phyloP scores from a whole-genome alignment of 306 rosid species.

The Glycyrrhiza uralensis region DNA sequence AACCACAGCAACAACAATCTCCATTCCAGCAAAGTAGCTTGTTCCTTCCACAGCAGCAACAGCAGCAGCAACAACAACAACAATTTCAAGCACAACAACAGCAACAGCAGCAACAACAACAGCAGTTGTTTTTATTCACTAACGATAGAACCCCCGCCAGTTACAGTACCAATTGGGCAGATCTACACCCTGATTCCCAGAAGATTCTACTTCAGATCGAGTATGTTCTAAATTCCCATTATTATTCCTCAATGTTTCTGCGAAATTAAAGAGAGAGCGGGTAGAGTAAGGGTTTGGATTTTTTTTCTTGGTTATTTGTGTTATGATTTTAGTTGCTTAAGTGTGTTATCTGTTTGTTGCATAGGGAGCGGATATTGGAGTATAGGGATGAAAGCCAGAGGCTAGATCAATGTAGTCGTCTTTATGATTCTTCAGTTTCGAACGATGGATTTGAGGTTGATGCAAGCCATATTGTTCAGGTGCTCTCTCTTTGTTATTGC shows the following conservation, averaged over 20 bases:
- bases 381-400: conserved; percentile 88
- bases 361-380: conserved; percentile 82
- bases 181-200: conserved; percentile 94
- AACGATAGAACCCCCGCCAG: conserved; percentile 75
- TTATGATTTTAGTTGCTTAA: conserved; percentile 26
- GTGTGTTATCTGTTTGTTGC: conserved; percentile 23
- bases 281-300: neutral
- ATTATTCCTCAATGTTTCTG: too few relatives aligned
- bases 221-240: conserved; percentile 34
- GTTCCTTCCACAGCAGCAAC: conserved; percentile 42
- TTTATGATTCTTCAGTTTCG: conserved; percentile 77
- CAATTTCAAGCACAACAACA: conserved; percentile 31
- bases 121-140: conserved; percentile 58
- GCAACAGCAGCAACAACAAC: conserved; percentile 37
- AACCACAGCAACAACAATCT: conserved; percentile 43
- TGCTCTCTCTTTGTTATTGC: conserved; percentile 16
- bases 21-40: conserved; percentile 46
- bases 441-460: conserved; percentile 86
- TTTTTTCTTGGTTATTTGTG: neutral
- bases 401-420: conserved; percentile 93
- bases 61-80: conserved; percentile 35
- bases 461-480: conserved; percentile 91
- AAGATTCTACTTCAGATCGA: conserved; percentile 83
- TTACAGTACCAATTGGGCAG: conserved; percentile 88
- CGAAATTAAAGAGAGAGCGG: neutral